Evolutionary conservation across 306 rosid genomes (phyloP), one percentile per base, ranked within the genome.

Genomic region (Albizia julibrissin): DNA sequence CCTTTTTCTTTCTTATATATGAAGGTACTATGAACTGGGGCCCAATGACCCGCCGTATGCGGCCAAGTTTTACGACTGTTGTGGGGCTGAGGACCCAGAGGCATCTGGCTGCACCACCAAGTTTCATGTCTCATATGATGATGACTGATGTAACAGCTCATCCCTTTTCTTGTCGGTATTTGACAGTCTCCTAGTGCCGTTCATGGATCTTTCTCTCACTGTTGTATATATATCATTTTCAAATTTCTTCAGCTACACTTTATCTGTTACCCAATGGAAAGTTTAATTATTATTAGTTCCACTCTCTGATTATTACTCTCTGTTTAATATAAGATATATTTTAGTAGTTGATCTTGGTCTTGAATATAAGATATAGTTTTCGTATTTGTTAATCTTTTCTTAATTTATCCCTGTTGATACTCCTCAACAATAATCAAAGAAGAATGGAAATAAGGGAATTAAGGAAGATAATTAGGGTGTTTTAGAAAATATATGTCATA

Each of bases 41-140:
- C 88, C 87, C 21, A 62, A 86, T 18, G 92, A 89, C 70, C 91
- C 85, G 49, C 93, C 94, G n/a, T 92, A 92, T 76, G 92, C 91
- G 72, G 91, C 95, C 91, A 91, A 88, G 82, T 93, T 95, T 86
- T 91, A 91, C 79, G 98, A 95, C 80, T 95, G 98, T 68, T 93
- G 98, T 88, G 98, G 98, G 85, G 97, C 93, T 82, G 97, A 93
- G 86, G 89, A 91, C 82, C 92, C 94, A 21, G 78, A 87, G 68
- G 92, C 98, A 3, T 80, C 91, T 80, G 94, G 97, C 74, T 94
- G 97, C 91, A 91, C 95, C 74, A 86, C 98, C 75, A 52, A 84
- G 72, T 88, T 87, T 85, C 98, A 93, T 81, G 90, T 84, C 79
- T 94, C 97, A 47, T 92, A 92, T 61, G 97, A 92, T 80, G 92